Base-by-base conservation (phyloP, 2,329 filamentous ascomycete species). In the Ascochyta pisi region DNA sequence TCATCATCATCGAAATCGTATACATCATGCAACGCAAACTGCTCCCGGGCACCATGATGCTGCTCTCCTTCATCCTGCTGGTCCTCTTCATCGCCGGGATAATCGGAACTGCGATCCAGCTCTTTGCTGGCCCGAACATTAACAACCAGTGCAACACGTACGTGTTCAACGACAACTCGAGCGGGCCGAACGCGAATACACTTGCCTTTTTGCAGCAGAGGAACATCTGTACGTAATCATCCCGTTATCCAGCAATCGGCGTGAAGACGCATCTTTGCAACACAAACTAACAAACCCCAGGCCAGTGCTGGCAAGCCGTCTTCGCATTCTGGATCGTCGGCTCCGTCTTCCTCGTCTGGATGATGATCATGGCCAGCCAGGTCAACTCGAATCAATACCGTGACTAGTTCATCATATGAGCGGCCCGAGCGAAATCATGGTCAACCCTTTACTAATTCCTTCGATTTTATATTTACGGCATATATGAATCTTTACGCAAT, bases 271-370 rank as follows among this genome's bases (percentile, higher is more conserved):
- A 13, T 6, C 10, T 5, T 15, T 5, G 12, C 10, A 15, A 15
- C 29, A 31, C 12, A 31, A 15, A 12, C 29, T 31, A 31, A 31
- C 29, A 31, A 13, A 5, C 29, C 12, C 29, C 59, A 84, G 82
- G 82, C 69, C 82, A 84, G 67, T 84, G 82, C 68, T 89, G 86
- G 86, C 81, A 83, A 65, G 84, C 86, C 0, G 82, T 79, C 3
- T 88, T 88, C 64, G 83, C 84, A 9, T 87, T 88, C 64, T 86
- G 85, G 76, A 82, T 89, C 50, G 78, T 88, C 15, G 85, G 85
- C 35, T 79, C 80, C 1, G 81, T 87, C n/a, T 86, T 88, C 64
- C 81, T 87, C 67, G 69, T 88, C 22, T 89, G 85, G 83, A 86
- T 88, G 84, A 84, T 88, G 70, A 74, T 89, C 43, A 83, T 88